Percentiles rank a stretch among this genome's conserved stretches.
phyloP scores from a whole-genome alignment of 306 rosid genomes.

The Arachis hypogaea region DNA sequence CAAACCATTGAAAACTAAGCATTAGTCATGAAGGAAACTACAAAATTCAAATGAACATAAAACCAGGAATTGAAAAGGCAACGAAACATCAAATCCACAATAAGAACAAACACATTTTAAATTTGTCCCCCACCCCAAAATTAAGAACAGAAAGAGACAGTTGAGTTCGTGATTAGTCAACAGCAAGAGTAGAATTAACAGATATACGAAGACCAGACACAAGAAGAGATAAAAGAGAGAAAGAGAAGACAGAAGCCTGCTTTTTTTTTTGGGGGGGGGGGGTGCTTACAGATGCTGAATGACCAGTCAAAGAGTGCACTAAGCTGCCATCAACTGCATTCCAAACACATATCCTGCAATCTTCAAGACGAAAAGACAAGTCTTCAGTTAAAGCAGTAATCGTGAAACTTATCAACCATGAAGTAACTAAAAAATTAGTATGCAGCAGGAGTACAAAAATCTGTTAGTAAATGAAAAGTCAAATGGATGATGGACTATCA shows the following conservation, averaged over 20 bases:
- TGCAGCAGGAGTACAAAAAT: conserved; percentile 8
- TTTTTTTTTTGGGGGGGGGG: neutral
- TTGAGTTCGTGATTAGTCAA: too few relatives aligned
- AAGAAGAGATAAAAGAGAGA: neutral
- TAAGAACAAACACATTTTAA: conserved; percentile 21
- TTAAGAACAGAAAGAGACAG: too few relatives aligned
- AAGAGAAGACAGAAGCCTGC: neutral
- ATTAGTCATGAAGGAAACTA: conserved; percentile 42
- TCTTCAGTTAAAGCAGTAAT: conserved; percentile 36
- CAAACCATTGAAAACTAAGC: conserved; percentile 45
- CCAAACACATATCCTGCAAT: conserved; percentile 98
- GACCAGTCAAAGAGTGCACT: conserved; percentile 93
- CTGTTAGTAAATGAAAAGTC: conserved; percentile 26
- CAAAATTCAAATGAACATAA: conserved; percentile 26
- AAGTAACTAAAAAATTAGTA: conserved; percentile 29
- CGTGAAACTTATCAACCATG: conserved; percentile 13
- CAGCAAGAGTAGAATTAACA: too few relatives aligned
- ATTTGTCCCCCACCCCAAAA: neutral
- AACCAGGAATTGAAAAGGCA: conserved; percentile 10
- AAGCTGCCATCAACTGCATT: conserved; percentile 95
- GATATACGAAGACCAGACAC: neutral
- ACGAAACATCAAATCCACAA: conserved; percentile 24
- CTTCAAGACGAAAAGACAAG: conserved; percentile 48
- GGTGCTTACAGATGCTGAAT: conserved; percentile 69
- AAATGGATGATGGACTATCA: conserved; percentile 27